Base-by-base conservation (phyloP, 352 stramenopile species). In the Globisporangium spiculum region DNA sequence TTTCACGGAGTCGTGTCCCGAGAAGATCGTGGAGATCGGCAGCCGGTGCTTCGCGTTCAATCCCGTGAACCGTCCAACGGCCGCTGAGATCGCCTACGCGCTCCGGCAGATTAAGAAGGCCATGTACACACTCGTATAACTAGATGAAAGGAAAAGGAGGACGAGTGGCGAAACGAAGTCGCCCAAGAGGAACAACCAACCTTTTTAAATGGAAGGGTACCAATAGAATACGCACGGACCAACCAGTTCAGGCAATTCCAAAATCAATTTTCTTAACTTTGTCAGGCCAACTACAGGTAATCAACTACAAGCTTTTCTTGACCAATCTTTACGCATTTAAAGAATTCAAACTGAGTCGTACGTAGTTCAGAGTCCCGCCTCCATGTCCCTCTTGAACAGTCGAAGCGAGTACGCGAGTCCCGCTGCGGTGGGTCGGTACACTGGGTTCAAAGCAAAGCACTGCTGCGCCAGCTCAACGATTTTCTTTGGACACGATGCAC, bases 31-130 rank as follows among this genome's bases (percentile, higher is more conserved):
- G 3, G 63, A 69, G 14, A 70, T 46, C 38, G 38, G 38, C 38
- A 46, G 4, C 44, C 63, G 72, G 1, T 88, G 80, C 34, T 60
- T 86, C 1, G 65, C 67, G 4, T 66, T 79, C n/a, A 57, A 80
- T 12, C 73, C 73, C 10, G 22, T 32, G 50, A 64, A 78, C 7
- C 77, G 83, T 18, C 83, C 83, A 5, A 75, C 65, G 5, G 81
- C 81, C 0, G 60, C 78, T 48, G 74, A 81, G 9, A 67, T 86
- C 4, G 80, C 78, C 10, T 88, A 83, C 56, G 63, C 67, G 10
- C 60, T 88, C 36, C 76, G 78, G 5, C 69, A 70, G 26, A 69
- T 78, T 22, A 67, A 81, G 62, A 68, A 74, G 9, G 38, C 38
- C 38, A 46, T 46, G 38, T 46, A 46, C 38, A 46, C 38, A 14